phyloP scores from a whole-genome alignment of 768 basidiomycete genomes.

The Trametes punicea region DNA sequence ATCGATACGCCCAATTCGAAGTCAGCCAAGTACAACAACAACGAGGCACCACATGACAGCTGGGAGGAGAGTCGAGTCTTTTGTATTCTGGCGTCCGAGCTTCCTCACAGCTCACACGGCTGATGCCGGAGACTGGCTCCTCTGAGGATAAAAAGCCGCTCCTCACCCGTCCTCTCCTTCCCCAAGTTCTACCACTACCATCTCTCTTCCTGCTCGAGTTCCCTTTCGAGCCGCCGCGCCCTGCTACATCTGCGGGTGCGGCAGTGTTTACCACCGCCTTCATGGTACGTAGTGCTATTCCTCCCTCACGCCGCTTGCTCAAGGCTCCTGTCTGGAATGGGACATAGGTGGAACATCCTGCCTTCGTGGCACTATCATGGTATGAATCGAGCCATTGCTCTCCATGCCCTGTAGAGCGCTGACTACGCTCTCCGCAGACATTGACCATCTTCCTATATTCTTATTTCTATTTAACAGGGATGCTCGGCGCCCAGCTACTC shows the following conservation, averaged over 20 bases:
- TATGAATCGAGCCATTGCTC: no score
- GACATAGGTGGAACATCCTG: no score
- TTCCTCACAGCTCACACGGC: neutral
- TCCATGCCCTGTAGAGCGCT: no score
- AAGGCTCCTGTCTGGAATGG: neutral
- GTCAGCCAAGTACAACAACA: constrained; percentile 4
- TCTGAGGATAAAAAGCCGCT: neutral
- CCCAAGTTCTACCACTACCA: neutral
- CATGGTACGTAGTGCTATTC: neutral
- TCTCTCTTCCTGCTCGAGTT: neutral
- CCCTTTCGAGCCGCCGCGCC: neutral
- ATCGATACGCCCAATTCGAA: constrained; percentile 9
- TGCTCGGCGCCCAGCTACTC: no score
- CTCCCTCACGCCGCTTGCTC: neutral
- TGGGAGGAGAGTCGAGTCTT: no score
- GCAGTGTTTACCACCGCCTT: neutral
- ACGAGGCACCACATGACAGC: neutral
- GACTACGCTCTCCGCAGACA: no score
- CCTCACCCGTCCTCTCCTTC: neutral
- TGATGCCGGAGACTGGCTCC: neutral
- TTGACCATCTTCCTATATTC: neutral
- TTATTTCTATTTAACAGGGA: neutral
- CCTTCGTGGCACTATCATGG: no score
- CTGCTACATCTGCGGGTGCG: neutral
- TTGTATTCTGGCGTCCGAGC: neutral